Percentiles rank a stretch among this genome's conserved stretches.
Conservation (phyloP, 2,329 filamentous ascomycete species). For the Apiospora saccharicola region DNA sequence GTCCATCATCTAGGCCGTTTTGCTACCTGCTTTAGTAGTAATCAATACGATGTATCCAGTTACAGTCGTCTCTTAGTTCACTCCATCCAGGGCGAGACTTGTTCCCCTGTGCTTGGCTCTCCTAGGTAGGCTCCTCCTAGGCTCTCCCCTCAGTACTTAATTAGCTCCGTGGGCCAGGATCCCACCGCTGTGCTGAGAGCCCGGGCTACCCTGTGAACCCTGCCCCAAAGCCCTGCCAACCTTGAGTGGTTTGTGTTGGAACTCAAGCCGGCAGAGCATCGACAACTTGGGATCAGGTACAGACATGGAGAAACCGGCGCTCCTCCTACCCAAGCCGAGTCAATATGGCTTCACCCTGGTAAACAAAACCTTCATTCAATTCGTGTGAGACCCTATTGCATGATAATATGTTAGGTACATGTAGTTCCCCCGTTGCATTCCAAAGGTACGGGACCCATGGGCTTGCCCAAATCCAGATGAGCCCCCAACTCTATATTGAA, state of each 20-base stretch:
- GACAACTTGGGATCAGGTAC: constrained; percentile 11
- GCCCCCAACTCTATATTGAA: constrained; percentile 19
- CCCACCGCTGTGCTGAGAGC: constrained; percentile 14
- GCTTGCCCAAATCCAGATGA: constrained; percentile 6
- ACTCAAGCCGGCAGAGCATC: neutral
- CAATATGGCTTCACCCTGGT: constrained; percentile 1
- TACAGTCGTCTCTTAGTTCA: constrained; percentile 9
- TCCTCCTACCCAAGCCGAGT: neutral
- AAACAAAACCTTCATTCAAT: constrained; percentile 14
- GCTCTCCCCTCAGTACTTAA: constrained; percentile 6
- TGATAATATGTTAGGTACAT: neutral
- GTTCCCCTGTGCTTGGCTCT: constrained; percentile 14
- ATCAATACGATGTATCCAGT: constrained; percentile 1
- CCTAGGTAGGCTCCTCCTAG: neutral
- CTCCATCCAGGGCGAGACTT: constrained; percentile 13
- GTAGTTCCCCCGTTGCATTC: constrained; percentile 1
- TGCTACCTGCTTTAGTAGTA: neutral
- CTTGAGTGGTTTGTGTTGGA: neutral
- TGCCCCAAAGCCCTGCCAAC: neutral
- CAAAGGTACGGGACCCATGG: constrained; percentile 2
- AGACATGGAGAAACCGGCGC: neutral
- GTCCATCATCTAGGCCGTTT: constrained; percentile 15
- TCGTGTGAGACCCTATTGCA: neutral
- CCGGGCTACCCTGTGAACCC: neutral
- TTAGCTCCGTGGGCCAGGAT: neutral